Conservation (phyloP, 805 yeast species). For the Ogataea glucozyma region DNA sequence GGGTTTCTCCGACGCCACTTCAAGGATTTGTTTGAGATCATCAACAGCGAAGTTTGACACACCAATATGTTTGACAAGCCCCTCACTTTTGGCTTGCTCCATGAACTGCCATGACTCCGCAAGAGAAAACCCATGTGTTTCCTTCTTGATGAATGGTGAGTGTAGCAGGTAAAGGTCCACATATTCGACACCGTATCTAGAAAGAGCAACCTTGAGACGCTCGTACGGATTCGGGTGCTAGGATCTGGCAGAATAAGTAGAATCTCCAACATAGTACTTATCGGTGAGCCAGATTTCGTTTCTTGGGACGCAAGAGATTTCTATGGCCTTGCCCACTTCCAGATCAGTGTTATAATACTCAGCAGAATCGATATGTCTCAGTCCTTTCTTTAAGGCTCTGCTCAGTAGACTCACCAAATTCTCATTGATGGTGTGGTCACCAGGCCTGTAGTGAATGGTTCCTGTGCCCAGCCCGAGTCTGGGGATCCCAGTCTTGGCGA, state of each 20-base stretch:
- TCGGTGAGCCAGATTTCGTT: conserved; percentile 57
- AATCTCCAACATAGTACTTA: conserved; percentile 48
- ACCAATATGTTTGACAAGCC: conserved; percentile 62
- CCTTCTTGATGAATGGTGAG: conserved; percentile 53
- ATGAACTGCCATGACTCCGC: conserved; percentile 60
- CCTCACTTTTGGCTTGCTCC: conserved; percentile 52
- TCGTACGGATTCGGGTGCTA: conserved; percentile 45
- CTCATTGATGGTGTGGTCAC: conserved; percentile 33
- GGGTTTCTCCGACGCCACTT: conserved; percentile 48
- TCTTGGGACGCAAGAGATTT: conserved; percentile 41
- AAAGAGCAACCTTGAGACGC: conserved; percentile 45
- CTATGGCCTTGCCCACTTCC: conserved; percentile 56
- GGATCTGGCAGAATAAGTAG: conserved; percentile 28
- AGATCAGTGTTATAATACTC: conserved; percentile 59
- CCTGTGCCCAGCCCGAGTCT: conserved; percentile 55
- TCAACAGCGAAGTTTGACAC: conserved; percentile 65
- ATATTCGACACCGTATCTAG: conserved; percentile 39
- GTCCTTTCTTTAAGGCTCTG: conserved; percentile 49
- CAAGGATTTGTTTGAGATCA: conserved; percentile 46
- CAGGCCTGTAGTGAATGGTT: conserved; percentile 47
- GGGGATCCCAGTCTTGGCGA: conserved; percentile 31
- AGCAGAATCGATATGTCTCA: conserved; percentile 65
- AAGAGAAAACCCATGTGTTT: conserved; percentile 46
- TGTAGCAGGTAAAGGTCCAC: conserved; percentile 65
- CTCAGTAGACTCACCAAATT: conserved; percentile 44